Evolutionary conservation across 2,329 filamentous ascomycete species (phyloP), one percentile per base, ranked within the genome.

Genomic region (Fusarium sp.): DNA sequence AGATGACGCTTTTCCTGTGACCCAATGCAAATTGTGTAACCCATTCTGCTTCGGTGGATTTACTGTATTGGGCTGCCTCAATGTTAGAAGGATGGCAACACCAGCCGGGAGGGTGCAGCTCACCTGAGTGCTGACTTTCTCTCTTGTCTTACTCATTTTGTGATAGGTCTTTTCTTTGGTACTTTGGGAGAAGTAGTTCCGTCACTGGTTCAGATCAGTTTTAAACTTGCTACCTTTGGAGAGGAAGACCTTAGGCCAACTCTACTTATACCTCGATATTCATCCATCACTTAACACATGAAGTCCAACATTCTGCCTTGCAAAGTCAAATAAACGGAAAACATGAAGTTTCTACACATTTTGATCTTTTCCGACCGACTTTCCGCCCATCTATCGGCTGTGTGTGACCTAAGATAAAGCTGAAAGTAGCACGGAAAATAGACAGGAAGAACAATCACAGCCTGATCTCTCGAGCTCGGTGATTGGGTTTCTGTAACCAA

Each of bases 21-120:
- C 14, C 0, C 3, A 13, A 20, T 20, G 27, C 21, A 27, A 1
- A 1, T 17, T n/a, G 47, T 40, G 47, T n/a, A 49, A 27, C n/a
- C 7, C 11, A 8, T 13, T 6, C 10, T 2, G 11, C 13, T 27
- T 25, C 39, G 13, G 15, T 1, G 31, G 4, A 6, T 2, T 49
- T n/a, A 9, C 9, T 5, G 47, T 8, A 18, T 40, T 11, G 18
- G 33, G n/a, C 47, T 49, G 33, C 7, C 3, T 7, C 3, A 0
- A 3, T 20, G 33, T 49, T 35, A 49, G 47, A 11, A 39, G 29
- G 23, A 13, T 40, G 47, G 47, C 6, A 39, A 13, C 33, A 49
- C 47, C 20, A 1, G 33, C 7, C 3, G 23, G 3, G 29, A 31
- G 11, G 2, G 6, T 27, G n/a, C 47, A 6, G 21, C 23, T 49